Base-by-base conservation (phyloP, 2,329 filamentous ascomycete genomes). In the Hypoxylon sp. region DNA sequence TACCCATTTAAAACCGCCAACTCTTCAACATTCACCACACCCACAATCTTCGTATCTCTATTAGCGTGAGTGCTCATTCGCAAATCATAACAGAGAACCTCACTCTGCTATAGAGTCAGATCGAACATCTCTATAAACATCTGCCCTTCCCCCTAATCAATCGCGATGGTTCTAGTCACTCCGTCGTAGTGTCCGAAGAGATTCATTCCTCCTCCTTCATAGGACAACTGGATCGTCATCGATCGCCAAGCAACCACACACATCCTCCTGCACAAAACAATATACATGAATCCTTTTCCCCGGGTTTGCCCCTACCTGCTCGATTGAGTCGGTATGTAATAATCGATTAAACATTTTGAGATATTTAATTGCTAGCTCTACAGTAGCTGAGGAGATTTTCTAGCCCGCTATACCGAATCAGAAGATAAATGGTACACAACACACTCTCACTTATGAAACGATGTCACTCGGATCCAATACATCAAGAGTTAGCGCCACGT, bases 271-370 rank as follows among this genome's bases (percentile, higher is more conserved):
- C 54, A 50, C 19, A 66, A 59, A 44, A 44, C 17, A 57, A 35
- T 63, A 58, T 62, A 29, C 26, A 53, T 26, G 54, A 68, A 71
- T 71, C 61, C 68, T 67, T 61, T 67, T 50, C 61, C 58, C 66
- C 69, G 63, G 67, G 51, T 47, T 63, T 52, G 11, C 37, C 68
- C 33, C 31, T 63, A 58, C 53, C 50, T 70, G 19, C 60, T 67
- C 13, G 60, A 67, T 67, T 46, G 39, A 39, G 53, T 55, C 31
- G 55, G 33, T 31, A 31, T 31, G 29, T 33, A 46, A 53, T 52
- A 11, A 47, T 58, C 53, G 69, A 69, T 66, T 57, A 29, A 64
- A 17, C 33, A 8, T 22, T 60, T 29, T 24, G 33, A 58, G 35
- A 46, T 53, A 47, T 48, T 52, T 19, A 55, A 53, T 37, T 37